Base-by-base conservation (phyloP, 1,284 basidiomycete species). In the Malassezia sp. region DNA sequence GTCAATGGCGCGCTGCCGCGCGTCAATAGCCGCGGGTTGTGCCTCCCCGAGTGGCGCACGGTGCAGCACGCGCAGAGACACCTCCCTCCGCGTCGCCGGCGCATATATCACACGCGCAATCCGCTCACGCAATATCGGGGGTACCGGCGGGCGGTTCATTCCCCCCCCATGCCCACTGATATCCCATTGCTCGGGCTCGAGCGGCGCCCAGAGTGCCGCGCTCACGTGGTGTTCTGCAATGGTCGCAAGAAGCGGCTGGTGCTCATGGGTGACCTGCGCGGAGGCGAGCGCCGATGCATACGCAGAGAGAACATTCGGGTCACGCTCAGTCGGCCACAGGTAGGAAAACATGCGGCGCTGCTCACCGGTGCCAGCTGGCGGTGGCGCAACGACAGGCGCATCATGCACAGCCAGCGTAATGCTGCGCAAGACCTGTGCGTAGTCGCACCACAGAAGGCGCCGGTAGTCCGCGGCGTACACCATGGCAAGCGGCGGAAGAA, bases 401-500 rank as follows among this genome's bases (percentile, higher is more conserved):
- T 57, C 40, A 18, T 39, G 42, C 1, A 31, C 29, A 1, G 17
- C 24, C 0, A 53, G 15, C 1, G 45, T 57, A 47, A 72, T 53
- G 12, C 56, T 63, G 4, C 53, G 49, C 20, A 72, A 49, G n/a
- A 53, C 26, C 60, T 79, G 81, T 27, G 73, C 76, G 68, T 78
- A 84, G 60, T 91, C 86, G 43, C 75, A 79, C 84, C 86, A 95
- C 3, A 96, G 70, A 46, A 83, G 78, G 53, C 80, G 80, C 38
- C 90, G 80, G 64, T 87, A 95, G 72, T 96, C 90, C 15, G 74
- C 49, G 1, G 85, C 74, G 67, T 87, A 88, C n/a, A 73, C 71
- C 79, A 81, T 80, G 2, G 84, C 76, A 3, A 80, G 76, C 0
- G 86, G 83, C 0, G 82, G 79, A 5, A 91, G 74, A n/a, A 95